Conservation (phyloP, 202 grass and related monocot species). For the Thinopyrum obtusiflorum region DNA sequence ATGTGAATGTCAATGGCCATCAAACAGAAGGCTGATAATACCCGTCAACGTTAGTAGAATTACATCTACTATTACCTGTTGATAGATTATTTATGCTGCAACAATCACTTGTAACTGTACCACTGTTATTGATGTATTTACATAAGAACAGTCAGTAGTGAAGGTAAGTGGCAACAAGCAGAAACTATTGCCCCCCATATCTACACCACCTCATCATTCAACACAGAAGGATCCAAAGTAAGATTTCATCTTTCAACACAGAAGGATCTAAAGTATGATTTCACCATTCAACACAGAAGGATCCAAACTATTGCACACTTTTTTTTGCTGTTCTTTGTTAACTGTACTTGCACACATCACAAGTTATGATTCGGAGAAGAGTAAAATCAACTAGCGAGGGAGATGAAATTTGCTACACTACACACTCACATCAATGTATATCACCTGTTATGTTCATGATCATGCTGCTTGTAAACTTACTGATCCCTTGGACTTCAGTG, state of each 20-base stretch:
- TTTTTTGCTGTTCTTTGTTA: conserved; percentile 16
- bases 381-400: background rate
- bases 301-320: too few species aligned
- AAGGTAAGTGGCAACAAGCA: background rate
- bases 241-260: background rate
- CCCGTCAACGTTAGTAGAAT: background rate
- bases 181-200: background rate
- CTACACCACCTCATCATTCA: background rate
- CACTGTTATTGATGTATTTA: conserved; percentile 8
- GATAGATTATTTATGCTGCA: background rate
- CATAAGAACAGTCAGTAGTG: background rate
- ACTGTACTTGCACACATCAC: conserved; percentile 28
- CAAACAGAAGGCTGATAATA: background rate
- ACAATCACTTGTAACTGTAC: background rate
- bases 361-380: background rate
- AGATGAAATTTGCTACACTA: background rate
- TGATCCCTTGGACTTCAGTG: too few species aligned
- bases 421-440: background rate
- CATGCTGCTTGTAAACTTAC: background rate
- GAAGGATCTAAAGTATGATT: background rate
- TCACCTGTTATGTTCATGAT: background rate
- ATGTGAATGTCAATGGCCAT: background rate
- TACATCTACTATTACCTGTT: background rate
- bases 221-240: background rate
- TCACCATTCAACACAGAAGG: background rate